These are phyloP conservation scores for Amylostereum chailletii DNA, from an alignment of 1,284 basidiomycete species.

Conservation along the genomic window DNA sequence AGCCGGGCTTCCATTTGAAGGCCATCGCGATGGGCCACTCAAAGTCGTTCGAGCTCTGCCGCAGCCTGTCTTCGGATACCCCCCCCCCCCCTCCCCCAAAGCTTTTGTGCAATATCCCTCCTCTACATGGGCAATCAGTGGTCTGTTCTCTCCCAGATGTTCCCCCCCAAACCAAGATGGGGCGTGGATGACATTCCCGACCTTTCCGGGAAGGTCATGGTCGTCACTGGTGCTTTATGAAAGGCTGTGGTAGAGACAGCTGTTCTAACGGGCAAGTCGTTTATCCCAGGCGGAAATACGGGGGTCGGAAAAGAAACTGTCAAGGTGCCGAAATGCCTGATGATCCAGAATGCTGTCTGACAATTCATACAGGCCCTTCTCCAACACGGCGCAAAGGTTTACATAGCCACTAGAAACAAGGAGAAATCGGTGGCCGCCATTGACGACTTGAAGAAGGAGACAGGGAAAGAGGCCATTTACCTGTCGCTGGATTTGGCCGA, in stretches of 20 bases:
- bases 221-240: constrained; percentile 9
- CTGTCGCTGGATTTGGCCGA: constrained; percentile 42
- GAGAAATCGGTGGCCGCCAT: constrained; percentile 36
- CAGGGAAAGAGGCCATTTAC: constrained; percentile 31
- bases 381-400: constrained; percentile 37
- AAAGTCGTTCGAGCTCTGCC: too few relatives aligned
- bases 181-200: constrained; percentile 14
- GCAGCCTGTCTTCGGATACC: too few relatives aligned
- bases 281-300: constrained; percentile 13
- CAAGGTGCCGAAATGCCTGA: constrained; percentile 3
- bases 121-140: background rate
- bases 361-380: background rate
- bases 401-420: constrained; percentile 37
- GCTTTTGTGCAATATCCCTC: too few relatives aligned
- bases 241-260: background rate
- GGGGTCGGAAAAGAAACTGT: constrained; percentile 20
- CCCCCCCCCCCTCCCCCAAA: too few relatives aligned
- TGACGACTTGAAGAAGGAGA: constrained; percentile 24
- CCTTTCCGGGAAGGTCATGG: constrained; percentile 13
- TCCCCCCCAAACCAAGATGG: constrained; percentile 11
- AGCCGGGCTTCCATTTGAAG: too few relatives aligned
- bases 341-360: background rate
- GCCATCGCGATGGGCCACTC: too few relatives aligned
- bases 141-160: constrained; percentile 4
- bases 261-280: background rate